Percentiles rank a stretch among this genome's conserved stretches.
phyloP scores from a whole-genome alignment of 352 stramenopile genomes.

The Phytophthora pisi region DNA sequence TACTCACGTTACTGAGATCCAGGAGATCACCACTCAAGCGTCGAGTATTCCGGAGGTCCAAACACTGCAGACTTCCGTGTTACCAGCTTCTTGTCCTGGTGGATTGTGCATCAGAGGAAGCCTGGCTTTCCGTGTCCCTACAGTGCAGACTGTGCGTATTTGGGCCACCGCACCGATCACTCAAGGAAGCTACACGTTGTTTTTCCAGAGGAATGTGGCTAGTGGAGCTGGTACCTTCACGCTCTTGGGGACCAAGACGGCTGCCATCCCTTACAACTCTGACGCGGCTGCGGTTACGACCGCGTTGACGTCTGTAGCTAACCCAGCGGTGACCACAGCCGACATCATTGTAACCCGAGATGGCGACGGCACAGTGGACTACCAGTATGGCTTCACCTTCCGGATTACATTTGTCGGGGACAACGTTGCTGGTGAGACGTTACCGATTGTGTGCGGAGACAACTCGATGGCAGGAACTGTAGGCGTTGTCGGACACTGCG shows the following conservation, averaged over 20 bases:
- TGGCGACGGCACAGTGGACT: constrained; percentile 60
- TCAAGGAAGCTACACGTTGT: constrained; percentile 53
- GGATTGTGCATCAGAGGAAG: constrained; percentile 53
- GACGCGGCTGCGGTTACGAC: constrained; percentile 37
- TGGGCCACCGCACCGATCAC: constrained; percentile 55
- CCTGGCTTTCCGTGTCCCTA: constrained; percentile 76
- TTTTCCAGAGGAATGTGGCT: constrained; percentile 43
- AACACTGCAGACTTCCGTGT: constrained; percentile 60
- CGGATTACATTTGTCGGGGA: constrained; percentile 83
- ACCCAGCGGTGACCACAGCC: constrained; percentile 37
- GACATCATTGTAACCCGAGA: constrained; percentile 82
- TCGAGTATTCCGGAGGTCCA: constrained; percentile 77
- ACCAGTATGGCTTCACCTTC: constrained; percentile 69
- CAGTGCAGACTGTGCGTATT: constrained; percentile 75
- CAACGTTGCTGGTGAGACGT: constrained; percentile 67
- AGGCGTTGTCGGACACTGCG: constrained; percentile 42
- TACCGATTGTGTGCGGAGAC: constrained; percentile 28
- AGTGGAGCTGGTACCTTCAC: constrained; percentile 37
- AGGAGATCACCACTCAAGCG: constrained; percentile 66
- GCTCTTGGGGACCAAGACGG: constrained; percentile 23
- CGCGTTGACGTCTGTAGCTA: constrained; percentile 30
- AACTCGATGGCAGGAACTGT: constrained; percentile 49
- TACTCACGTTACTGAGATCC: constrained; percentile 70
- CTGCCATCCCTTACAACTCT: constrained; percentile 53
- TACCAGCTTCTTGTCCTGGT: constrained; percentile 49